Percentiles rank a stretch among this genome's conserved stretches.
Evolutionary conservation across 139 green algal genomes (phyloP).

Genomic region (Micromonas pusilla): DNA sequence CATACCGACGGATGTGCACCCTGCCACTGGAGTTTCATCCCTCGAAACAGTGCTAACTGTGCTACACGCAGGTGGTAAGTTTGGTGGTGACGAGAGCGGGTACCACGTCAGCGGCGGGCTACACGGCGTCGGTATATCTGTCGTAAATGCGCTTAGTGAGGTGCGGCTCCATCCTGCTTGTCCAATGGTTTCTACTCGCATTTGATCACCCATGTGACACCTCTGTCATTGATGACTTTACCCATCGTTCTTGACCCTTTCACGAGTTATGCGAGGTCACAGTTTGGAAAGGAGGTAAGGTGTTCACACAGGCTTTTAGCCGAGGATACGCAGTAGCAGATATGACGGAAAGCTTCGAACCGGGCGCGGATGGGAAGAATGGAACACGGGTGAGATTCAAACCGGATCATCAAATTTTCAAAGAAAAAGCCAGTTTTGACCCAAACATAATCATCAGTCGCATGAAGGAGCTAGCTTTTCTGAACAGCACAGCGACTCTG

Average conservation of each 20-base stretch:
- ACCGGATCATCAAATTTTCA: conserved; percentile 76
- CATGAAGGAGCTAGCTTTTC: conserved; percentile 90
- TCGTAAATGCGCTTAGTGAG: conserved; percentile 96
- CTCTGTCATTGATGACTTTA: too few species aligned
- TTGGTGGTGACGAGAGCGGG: conserved; percentile 69
- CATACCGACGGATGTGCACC: conserved; percentile 84
- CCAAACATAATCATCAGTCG: conserved; percentile 66
- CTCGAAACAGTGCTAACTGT: conserved; percentile 64
- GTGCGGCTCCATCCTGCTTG: too few species aligned
- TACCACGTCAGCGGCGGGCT: conserved; percentile 85
- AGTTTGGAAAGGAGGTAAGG: conserved; percentile 55
- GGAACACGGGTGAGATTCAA: conserved; percentile 76
- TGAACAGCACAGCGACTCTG: conserved; percentile 74
- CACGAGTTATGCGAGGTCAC: conserved; percentile 58
- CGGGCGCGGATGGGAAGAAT: neutral
- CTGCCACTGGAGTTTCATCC: conserved; percentile 69
- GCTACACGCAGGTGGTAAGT: conserved; percentile 97
- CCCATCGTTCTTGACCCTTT: too few species aligned
- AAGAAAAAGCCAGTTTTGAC: conserved; percentile 49
- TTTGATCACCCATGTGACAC: too few species aligned
- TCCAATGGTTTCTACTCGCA: too few species aligned
- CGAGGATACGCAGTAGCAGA: conserved; percentile 45
- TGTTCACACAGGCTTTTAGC: conserved; percentile 63
- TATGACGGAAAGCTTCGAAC: neutral
- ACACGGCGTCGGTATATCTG: conserved; percentile 91